phyloP scores from a whole-genome alignment of 768 basidiomycete genomes.

The Cystofilobasidium macerans region DNA sequence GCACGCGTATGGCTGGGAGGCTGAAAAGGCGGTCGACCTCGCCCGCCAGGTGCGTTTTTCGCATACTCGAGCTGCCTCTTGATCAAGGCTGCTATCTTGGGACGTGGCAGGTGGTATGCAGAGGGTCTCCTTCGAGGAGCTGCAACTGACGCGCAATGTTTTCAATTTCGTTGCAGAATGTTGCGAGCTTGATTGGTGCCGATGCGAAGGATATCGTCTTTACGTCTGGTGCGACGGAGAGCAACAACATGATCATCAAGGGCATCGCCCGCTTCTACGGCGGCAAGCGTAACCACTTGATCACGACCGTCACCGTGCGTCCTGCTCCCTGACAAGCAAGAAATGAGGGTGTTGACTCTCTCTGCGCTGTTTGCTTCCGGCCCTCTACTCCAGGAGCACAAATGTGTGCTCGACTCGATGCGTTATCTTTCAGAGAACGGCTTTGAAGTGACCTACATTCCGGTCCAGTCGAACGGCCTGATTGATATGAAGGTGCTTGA shows the following conservation, averaged over 20 bases:
- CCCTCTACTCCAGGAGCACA: constrained; percentile 64
- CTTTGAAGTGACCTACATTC: constrained; percentile 95
- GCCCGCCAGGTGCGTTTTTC: constrained; percentile 58
- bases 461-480: constrained; percentile 75
- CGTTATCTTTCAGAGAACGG: constrained; percentile 90
- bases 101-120: too few species aligned
- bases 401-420: constrained; percentile 97
- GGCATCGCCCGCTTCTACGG: constrained; percentile 83
- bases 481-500: constrained; percentile 68
- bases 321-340: too few species aligned
- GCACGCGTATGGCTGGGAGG: constrained; percentile 99
- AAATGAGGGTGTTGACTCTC: too few species aligned
- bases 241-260: constrained; percentile 95
- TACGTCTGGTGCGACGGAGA: constrained; percentile 95
- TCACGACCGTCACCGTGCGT: constrained; percentile 84
- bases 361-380: not conserved
- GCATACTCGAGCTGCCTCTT: not conserved
- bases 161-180: constrained; percentile 48
- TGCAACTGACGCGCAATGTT: too few species aligned
- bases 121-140: too few species aligned
- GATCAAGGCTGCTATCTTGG: too few species aligned
- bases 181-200: constrained; percentile 87
- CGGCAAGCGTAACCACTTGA: constrained; percentile 73
- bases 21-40: constrained; percentile 84
- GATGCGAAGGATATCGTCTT: constrained; percentile 92